Conservation (phyloP, 2,329 filamentous ascomycete genomes). For the Paraphaeosphaeria minitans region DNA sequence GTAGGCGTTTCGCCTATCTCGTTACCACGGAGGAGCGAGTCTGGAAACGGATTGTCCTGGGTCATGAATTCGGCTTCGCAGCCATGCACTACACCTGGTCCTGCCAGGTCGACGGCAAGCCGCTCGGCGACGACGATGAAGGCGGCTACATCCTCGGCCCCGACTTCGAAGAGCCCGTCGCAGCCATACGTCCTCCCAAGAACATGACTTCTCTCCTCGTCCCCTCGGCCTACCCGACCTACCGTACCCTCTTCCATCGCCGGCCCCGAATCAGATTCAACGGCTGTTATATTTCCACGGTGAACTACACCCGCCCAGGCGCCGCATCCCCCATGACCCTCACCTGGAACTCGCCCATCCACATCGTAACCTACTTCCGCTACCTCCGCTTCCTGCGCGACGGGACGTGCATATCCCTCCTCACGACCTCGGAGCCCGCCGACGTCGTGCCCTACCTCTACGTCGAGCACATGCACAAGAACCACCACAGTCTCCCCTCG, state of each 20-base stretch:
- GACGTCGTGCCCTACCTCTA: constrained; percentile 87
- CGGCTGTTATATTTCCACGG: constrained; percentile 93
- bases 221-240: constrained; percentile 48
- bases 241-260: constrained; percentile 73
- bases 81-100: constrained; percentile 83
- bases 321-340: constrained; percentile 71
- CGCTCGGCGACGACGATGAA: constrained; percentile 44
- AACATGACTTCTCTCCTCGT: constrained; percentile 37
- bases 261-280: constrained; percentile 91
- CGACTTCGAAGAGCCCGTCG: constrained; percentile 23
- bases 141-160: constrained; percentile 38
- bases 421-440: constrained; percentile 80
- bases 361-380: constrained; percentile 97
- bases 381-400: constrained; percentile 95
- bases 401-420: constrained; percentile 78
- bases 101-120: constrained; percentile 61
- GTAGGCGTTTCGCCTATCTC: constrained; percentile 84
- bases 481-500: constrained; percentile 50
- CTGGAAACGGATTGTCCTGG: constrained; percentile 79
- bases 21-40: constrained; percentile 82
- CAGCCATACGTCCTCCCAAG: constrained; percentile 8
- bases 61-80: constrained; percentile 74
- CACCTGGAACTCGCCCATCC: constrained; percentile 80
- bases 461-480: constrained; percentile 65
- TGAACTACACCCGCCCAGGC: constrained; percentile 90